Evolutionary conservation across 2,329 filamentous ascomycete species (phyloP).

Genomic region (Leptographium procerum): DNA sequence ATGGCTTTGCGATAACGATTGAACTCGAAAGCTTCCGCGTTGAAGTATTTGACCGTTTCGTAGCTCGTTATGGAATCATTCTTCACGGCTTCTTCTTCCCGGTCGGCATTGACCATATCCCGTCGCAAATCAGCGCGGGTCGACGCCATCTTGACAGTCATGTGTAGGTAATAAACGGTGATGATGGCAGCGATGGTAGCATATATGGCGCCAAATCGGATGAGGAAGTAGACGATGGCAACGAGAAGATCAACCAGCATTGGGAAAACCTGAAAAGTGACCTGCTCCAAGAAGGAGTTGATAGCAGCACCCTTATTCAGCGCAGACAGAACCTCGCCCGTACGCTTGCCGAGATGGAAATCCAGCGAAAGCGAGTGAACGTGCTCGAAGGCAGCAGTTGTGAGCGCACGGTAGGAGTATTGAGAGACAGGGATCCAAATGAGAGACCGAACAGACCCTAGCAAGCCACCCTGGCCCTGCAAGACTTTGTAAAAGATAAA

Average conservation of each 20-base stretch:
- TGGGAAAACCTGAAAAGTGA: slow-evolving; percentile 89
- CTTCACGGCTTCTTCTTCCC: slow-evolving; percentile 94
- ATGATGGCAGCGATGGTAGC: slow-evolving; percentile 81
- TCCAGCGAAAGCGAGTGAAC: slow-evolving; percentile 91
- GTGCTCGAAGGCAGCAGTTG: slow-evolving; percentile 92
- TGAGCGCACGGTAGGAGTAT: slow-evolving; percentile 90
- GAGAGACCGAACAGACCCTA: slow-evolving; percentile 70
- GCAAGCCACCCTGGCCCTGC: slow-evolving; percentile 77
- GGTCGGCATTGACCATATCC: slow-evolving; percentile 87
- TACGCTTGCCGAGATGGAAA: slow-evolving; percentile 93
- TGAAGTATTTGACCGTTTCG: slow-evolving; percentile 88
- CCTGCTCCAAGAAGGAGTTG: slow-evolving; percentile 91
- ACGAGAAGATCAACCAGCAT: slow-evolving; percentile 87
- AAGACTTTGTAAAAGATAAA: slow-evolving; percentile 71
- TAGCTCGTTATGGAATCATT: slow-evolving; percentile 99
- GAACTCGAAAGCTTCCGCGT: slow-evolving; percentile 72
- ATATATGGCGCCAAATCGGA: slow-evolving; percentile 77
- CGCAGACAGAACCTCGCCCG: slow-evolving; percentile 88
- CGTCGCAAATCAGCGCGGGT: slow-evolving; percentile 84
- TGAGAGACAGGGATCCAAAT: slow-evolving; percentile 96
- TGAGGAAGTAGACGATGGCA: slow-evolving; percentile 70
- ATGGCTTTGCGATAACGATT: slow-evolving; percentile 61
- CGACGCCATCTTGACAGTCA: slow-evolving; percentile 91
- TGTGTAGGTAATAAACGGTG: slow-evolving; percentile 91
- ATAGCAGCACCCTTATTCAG: slow-evolving; percentile 93